Base-by-base conservation (phyloP, 1,139 yeast species). In the Scheffersomyces stambukii region DNA sequence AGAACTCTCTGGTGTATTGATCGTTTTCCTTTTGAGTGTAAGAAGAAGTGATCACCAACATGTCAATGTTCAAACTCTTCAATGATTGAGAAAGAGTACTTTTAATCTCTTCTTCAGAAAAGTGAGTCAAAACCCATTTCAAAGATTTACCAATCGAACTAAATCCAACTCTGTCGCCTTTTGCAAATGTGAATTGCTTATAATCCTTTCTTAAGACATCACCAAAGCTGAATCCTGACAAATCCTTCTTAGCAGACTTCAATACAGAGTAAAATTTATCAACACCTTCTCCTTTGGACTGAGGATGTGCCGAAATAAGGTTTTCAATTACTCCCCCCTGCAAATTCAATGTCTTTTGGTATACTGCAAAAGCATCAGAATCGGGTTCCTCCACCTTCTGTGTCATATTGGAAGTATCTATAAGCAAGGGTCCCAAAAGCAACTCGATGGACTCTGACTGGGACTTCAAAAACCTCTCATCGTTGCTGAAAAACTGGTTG, bases 121-220 rank as follows among this genome's bases (percentile, higher is more conserved):
- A 61, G 12, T 42, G 46, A 7, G 55, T 49, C 30, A 62, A 43
- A 1, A 83, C 45, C 79, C 85, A 80, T n/a, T 60, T 57, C 23
- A 81, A 55, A 0, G 88, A 66, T 48, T 75, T 78, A 2, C 82
- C 84, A 12, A 81, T 61, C 0, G 96, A 81, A 30, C 91, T 74
- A 44, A 88, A 80, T 0, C 96, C 97, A 18, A 85, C 65, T 6
- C 48, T 53, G 5, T 54, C 53, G 1, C 55, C 57, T 8, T 54
- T 52, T 2, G 43, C 45, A 36, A 74, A 73, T 4, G 55, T 59
- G 60, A 82, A 88, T 44, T 77, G 80, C 48, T 89, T 89, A 54
- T 83, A 89, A 50, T 89, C 98, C 52, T 86, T 88, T 25, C 80
- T 62, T 26, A 89, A 60, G 10, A 89, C 54, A 30, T 85, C 94